Base-by-base conservation (phyloP, 208 protist genomes). In the Naegleria fowleri region DNA sequence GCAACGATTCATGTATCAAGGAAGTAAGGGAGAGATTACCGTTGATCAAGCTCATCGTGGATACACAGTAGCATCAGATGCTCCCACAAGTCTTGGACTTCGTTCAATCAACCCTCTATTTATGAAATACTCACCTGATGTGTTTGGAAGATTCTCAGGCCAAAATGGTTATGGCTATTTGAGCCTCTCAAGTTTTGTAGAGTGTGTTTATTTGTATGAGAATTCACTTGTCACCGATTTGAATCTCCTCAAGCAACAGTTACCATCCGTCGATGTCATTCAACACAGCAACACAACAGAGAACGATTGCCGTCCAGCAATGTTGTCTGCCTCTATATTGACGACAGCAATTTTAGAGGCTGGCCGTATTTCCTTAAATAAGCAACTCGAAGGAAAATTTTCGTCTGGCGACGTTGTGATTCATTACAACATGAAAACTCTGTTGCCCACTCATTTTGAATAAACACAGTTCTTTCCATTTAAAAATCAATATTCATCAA, bases 1-100 rank as follows among this genome's bases (percentile, higher is more conserved):
- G 90, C 94, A 95, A 90, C 88, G 93, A 25, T 94, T 95, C 87
- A 92, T 93, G 39, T 95, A 93, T 86, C 90, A 94, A 75, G 93
- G 93, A 2, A 86, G 90, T 5, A n/a, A 41, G 38, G 94, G 92
- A 16, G 93, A 94, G 76, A n/a, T 94, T 33, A 16, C 22, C 2
- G 39, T 83, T 39, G 75, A 83, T 36, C 75, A 83, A 83, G 75
- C 75, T 40, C 75, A 83, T 36, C 22, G 75, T 39, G 75, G 75
- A 40, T 83, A 83, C 43, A 76, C 59, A 33, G 25, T 76, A 33
- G 59, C 59, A 19, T 33, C 25, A 0, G 59, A 76, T 76, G 25
- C 29, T 33, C 2, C 59, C 5, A 48, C 43, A 9, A 48, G 43
- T 48, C 7, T 7, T 9, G 59, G 59, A 13, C 29, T 76, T 33